Conservation (phyloP, 495 filamentous ascomycete species). For the Barbatosphaeria neglecta region DNA sequence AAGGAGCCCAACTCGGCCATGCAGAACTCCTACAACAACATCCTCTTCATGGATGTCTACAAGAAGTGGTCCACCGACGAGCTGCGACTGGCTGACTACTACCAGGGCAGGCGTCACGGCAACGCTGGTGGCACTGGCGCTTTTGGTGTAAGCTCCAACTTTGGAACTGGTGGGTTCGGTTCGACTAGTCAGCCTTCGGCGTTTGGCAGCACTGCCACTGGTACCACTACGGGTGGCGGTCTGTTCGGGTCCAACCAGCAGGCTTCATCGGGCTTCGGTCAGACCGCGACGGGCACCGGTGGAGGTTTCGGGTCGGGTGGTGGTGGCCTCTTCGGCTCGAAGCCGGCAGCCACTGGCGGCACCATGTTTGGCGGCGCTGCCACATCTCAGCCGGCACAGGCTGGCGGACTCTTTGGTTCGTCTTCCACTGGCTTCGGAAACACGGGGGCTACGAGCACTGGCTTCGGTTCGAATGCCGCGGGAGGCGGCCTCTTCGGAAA, state of each 20-base stretch:
- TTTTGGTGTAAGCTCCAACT: slow-evolving; percentile 60
- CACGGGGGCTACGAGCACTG: neutral
- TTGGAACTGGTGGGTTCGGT: slow-evolving; percentile 38
- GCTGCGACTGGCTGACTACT: slow-evolving; percentile 78
- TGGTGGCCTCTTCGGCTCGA: slow-evolving; percentile 35
- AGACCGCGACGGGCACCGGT: slow-evolving; percentile 28
- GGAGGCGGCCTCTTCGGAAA: slow-evolving; percentile 14
- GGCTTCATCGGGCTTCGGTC: slow-evolving; percentile 42
- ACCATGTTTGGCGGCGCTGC: slow-evolving; percentile 31
- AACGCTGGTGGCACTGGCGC: slow-evolving; percentile 70
- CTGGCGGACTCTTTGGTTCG: slow-evolving; percentile 6
- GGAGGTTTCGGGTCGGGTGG: slow-evolving; percentile 27
- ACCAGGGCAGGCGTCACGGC: slow-evolving; percentile 70
- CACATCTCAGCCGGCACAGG: slow-evolving; percentile 24
- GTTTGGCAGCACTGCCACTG: slow-evolving; percentile 32
- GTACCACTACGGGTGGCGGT: slow-evolving; percentile 24
- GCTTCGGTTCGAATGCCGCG: slow-evolving; percentile 19
- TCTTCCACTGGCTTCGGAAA: neutral
- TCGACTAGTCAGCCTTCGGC: slow-evolving; percentile 21
- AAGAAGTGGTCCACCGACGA: slow-evolving; percentile 85
- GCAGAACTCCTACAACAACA: slow-evolving; percentile 73
- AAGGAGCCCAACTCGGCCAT: slow-evolving; percentile 56
- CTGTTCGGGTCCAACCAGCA: slow-evolving; percentile 36
- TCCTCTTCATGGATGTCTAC: slow-evolving; percentile 77
- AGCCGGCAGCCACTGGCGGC: slow-evolving; percentile 26